phyloP scores from a whole-genome alignment of 148 eudicot species.

The Agrostemma githago region DNA sequence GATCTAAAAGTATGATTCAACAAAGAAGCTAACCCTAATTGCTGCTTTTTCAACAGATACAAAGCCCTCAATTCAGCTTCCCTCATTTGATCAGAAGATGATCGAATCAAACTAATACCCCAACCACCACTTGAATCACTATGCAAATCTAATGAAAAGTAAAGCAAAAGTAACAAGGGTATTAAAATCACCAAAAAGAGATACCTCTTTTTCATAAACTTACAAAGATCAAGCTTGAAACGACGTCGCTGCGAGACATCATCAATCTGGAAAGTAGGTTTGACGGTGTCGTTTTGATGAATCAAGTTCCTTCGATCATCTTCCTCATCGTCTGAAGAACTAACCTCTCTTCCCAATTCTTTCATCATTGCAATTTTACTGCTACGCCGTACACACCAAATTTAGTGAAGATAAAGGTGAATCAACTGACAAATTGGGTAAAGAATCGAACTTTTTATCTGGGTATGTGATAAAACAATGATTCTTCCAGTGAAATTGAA shows the following conservation, averaged over 20 bases:
- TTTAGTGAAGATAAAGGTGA: not conserved
- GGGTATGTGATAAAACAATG: conserved; percentile 2
- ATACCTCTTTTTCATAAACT: conserved; percentile 43
- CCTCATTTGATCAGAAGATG: conserved; percentile 50
- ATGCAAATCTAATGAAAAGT: conserved; percentile 45
- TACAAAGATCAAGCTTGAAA: conserved; percentile 17
- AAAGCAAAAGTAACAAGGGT: conserved; percentile 46
- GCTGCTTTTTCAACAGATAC: conserved; percentile 54
- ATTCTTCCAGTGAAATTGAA: not conserved
- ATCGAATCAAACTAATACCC: conserved; percentile 17
- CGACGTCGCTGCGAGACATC: conserved; percentile 26
- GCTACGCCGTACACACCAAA: not conserved
- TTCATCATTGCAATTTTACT: conserved; percentile 13
- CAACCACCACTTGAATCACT: conserved; percentile 23
- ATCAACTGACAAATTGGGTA: not conserved
- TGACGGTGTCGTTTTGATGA: conserved; percentile 29
- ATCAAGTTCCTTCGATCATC: conserved; percentile 48
- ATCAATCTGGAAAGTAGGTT: conserved; percentile 36
- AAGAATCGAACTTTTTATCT: conserved; percentile 11
- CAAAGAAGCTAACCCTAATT: conserved; percentile 49
- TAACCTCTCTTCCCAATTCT: conserved; percentile 27
- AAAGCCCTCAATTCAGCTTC: conserved; percentile 60
- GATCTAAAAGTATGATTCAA: conserved; percentile 41
- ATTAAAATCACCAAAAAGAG: conserved; percentile 40
- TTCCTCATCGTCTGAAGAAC: conserved; percentile 64